Base-by-base conservation (phyloP, 2,329 filamentous ascomycete species). In the Fusarium sp. region DNA sequence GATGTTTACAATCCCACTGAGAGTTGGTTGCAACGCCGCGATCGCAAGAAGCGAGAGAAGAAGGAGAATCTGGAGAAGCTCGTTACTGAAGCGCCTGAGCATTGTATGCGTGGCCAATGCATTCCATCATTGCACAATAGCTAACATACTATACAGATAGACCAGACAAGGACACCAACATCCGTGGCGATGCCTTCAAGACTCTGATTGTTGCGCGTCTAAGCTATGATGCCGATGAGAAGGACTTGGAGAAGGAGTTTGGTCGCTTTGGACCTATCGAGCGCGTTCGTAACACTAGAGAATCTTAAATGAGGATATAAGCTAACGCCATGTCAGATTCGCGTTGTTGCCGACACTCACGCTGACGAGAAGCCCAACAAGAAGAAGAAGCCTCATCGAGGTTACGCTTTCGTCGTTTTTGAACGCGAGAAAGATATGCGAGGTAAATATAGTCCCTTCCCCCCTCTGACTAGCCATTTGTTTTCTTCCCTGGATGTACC, bases 371-470 rank as follows among this genome's bases (percentile, higher is more conserved):
- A 87, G 80, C 88, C 86, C 60, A 92, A 91, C 76, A 94, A 94
- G 82, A 91, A 93, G 78, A 91, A 91, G 78, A 94, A 94, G 83
- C 84, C 91, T 53, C 93, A 97, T 78, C 88, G 91, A 76, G 96
- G 96, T 67, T 99, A 99, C 81, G 96, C 94, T 67, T 99, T 99
- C 79, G 92, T 99, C 74, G 93, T 98, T 58, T 99, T 95, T 79
- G 95, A 98, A 82, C 91, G 93, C 80, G 96, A 98, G 83, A 94
- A 95, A 82, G 96, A 98, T 80, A 98, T 98, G 94, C 97, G 97
- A 94, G 94, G 94, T 98, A 97, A 89, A 82, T 81, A 79, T 78
- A 80, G 80, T 83, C 70, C 48, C 51, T 63, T 47, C 40, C 49
- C 58, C 69, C 79, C 80, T 77, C 74, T 58, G 56, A 72, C 64